Evolutionary conservation across 2,329 filamentous ascomycete genomes (phyloP), one percentile per base, ranked within the genome.

Genomic region (Colletotrichum godetiae): DNA sequence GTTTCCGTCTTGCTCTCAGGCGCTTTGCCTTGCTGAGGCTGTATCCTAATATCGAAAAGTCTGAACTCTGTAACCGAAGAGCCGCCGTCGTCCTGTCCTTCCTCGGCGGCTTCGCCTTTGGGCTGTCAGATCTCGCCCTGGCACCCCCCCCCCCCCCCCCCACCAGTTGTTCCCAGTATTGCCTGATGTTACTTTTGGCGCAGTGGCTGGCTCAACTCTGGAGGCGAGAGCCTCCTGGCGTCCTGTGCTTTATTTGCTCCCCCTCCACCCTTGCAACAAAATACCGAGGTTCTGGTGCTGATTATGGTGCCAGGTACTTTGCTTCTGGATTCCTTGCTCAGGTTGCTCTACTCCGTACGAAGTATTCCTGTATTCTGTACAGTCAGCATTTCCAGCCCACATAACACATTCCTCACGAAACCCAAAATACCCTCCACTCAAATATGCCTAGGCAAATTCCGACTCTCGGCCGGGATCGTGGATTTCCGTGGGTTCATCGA

Each of bases 181-280:
- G 60, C 59, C 56, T 62, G 65, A 58, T 55, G 59, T 37, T 37
- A 29, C 37, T 58, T 42, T 42, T 19, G 37, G 37, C 37, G 67
- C 49, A 15, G 67, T 37, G 61, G 46, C 19, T n/a, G 31, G 10
- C 29, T 22, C 37, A 33, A 60, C 15, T 67, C 15, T 49, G 29
- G 24, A 37, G 63, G 66, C 67, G 59, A 69, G 67, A 65, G 61
- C 67, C 70, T 65, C 49, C 35, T 53, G 60, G 59, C 55, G 70
- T 73, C 70, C 70, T 70, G 67, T 73, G 70, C 69, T 68, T 60
- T 57, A 5, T 4, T 53, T 22, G 10, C n/a, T 35, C 29, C n/a
- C 4, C 19, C 33, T 56, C 63, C 67, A 73, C 64, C 70, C 70
- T 65, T 73, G 70, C 60, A 56, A 27, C 15, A 3, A 52, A 31